Evolutionary conservation across 2,329 filamentous ascomycete species (phyloP), one percentile per base, ranked within the genome.

Genomic region (Ophiostoma ips): DNA sequence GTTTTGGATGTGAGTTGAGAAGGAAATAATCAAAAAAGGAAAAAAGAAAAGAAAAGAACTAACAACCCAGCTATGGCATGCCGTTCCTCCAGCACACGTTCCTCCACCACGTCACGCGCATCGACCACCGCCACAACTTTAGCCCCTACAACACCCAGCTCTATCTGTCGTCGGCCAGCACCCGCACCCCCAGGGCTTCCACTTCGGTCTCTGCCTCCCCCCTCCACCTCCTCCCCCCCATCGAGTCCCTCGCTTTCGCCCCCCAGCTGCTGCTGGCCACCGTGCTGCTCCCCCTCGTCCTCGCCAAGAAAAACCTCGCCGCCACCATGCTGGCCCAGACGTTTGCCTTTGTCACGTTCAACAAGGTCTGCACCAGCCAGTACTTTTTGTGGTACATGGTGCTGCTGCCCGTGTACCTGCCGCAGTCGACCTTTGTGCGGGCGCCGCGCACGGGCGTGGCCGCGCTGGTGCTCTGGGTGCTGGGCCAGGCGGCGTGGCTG

Each of bases 311-410:
- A 58, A 82, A 92, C 59, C 74, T 98, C 0, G 75, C 89, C 1
- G 77, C 81, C 0, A 83, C 86, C 5, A 89, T 96, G 85, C 76
- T 96, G 54, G 87, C 87, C 4, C 92, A 98, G 67, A 96, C 92
- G 0, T 95, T 95, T 66, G 87, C 90, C 0, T 98, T 98, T 65
- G 92, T 96, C 4, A 83, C 88, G 0, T 96, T 96, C 59, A 98
- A 98, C 69, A 98, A 98, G 70, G 92, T 98, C 55, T 96, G 90
- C 73, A 98, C 92, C 3, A 95, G 88, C 61, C 90, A 96, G 87
- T 98, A 98, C 64, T 98, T 98, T 65, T 76, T 98, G 46, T 98
- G 92, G 92, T 96, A 98, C 66, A 81, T 95, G 66, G 79, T 95
- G 56, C 86, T 98, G 58, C 71, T 96, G 3, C 92, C 92, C 0